Evolutionary conservation across 805 yeast species (phyloP).

Genomic region (Wickerhamiella vanderwaltii): DNA sequence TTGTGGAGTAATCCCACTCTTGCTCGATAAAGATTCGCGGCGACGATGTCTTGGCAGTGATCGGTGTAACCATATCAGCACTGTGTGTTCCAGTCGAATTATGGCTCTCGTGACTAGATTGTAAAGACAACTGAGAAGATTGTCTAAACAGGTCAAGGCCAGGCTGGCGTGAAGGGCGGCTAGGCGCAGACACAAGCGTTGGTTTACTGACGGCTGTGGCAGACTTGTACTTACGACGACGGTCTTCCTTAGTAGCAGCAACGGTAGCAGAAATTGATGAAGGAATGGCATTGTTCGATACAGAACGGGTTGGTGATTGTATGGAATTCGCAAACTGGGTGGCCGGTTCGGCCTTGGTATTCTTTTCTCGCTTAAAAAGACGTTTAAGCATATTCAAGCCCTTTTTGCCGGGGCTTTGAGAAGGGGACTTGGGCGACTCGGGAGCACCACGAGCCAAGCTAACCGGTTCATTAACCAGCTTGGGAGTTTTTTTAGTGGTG

Average conservation of each 20-base stretch:
- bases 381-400: not conserved
- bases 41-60: not conserved
- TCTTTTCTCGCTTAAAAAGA: not conserved
- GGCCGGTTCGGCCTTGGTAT: not conserved
- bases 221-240: conserved; percentile 2
- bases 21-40: conserved; percentile 4
- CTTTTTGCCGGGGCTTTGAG: not conserved
- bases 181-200: not conserved
- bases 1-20: conserved; percentile 9
- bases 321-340: not conserved
- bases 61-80: conserved; percentile 2
- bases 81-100: not conserved
- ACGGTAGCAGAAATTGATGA: not conserved
- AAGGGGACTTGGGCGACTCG: not conserved
- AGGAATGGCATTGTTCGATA: not conserved
- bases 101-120: conserved; percentile 5
- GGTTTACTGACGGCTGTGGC: conserved; percentile 4
- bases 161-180: conserved; percentile 3
- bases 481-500: too few species aligned
- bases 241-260: conserved; percentile 1
- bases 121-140: conserved; percentile 3
- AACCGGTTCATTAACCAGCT: too few species aligned
- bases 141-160: conserved; percentile 5
- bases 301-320: too few species aligned
- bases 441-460: not conserved